phyloP scores from a whole-genome alignment of 495 filamentous ascomycete genomes.

The Pseudomonodictys pantanalensis region DNA sequence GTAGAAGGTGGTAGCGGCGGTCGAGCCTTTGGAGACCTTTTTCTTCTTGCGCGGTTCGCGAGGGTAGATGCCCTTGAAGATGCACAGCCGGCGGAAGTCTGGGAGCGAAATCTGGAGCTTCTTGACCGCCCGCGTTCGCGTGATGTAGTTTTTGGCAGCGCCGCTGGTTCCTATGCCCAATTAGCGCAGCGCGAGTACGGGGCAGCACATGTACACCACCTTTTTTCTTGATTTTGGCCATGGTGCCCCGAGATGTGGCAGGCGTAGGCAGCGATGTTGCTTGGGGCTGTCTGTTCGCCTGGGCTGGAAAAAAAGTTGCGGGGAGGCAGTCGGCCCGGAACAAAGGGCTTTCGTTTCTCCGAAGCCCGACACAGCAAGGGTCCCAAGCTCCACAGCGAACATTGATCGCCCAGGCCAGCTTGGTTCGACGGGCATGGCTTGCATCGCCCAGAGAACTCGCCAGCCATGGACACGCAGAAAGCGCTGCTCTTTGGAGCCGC shows the following conservation, averaged over 20 bases:
- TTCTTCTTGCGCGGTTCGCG: conserved; percentile 94
- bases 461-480: conserved; percentile 66
- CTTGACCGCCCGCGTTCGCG: conserved; percentile 89
- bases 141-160: conserved; percentile 97
- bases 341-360: conserved; percentile 3
- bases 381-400: no score
- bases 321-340: neutral
- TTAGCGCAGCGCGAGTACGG: neutral
- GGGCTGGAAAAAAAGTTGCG: conserved; percentile 3
- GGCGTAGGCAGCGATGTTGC: neutral
- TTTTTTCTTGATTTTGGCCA: conserved; percentile 78
- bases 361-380: neutral
- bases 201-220: conserved; percentile 46
- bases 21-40: conserved; percentile 89
- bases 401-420: no score
- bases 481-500: conserved; percentile 71
- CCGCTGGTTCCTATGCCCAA: conserved; percentile 69
- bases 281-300: neutral
- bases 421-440: neutral
- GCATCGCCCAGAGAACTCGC: neutral
- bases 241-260: neutral
- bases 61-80: conserved; percentile 99
- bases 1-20: conserved; percentile 92
- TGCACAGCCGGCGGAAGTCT: conserved; percentile 96
- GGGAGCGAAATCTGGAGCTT: conserved; percentile 96